A percentile compares a stretch with the other conserved stretches of the same genome.
Conservation (phyloP, 495 filamentous ascomycete genomes). For the Xylaria castorea region DNA sequence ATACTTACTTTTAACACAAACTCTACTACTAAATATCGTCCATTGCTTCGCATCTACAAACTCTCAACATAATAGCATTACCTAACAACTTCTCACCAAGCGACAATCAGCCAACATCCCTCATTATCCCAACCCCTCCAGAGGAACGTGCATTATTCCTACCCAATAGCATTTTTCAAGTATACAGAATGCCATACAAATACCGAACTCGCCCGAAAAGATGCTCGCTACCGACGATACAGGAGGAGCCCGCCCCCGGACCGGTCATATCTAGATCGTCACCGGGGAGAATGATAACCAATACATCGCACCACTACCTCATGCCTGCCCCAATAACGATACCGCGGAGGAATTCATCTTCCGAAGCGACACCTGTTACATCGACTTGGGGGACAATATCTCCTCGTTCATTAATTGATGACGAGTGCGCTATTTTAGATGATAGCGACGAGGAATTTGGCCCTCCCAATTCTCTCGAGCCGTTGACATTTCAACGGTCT, state of each 20-base stretch:
- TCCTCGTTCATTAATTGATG: neutral
- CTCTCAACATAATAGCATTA: neutral
- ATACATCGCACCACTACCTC: neutral
- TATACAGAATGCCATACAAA: neutral
- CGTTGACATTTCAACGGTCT: neutral
- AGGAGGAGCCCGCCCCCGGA: neutral
- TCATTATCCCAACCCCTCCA: neutral
- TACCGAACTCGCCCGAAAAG: neutral
- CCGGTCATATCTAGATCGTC: neutral
- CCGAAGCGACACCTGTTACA: neutral
- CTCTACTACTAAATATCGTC: neutral
- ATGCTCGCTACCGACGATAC: neutral
- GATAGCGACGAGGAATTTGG: neutral
- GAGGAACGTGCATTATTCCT: neutral
- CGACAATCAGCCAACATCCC: neutral
- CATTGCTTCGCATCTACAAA: neutral
- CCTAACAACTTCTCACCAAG: neutral
- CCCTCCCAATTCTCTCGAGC: neutral
- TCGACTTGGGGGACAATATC: neutral
- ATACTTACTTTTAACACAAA: neutral
- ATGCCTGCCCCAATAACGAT: neutral
- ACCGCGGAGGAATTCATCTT: neutral
- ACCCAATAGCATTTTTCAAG: too few species aligned
- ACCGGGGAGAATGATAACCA: neutral
- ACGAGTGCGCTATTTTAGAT: neutral